Evolutionary conservation across 2,329 filamentous ascomycete genomes (phyloP).

Genomic region (Xylariaceae sp.): DNA sequence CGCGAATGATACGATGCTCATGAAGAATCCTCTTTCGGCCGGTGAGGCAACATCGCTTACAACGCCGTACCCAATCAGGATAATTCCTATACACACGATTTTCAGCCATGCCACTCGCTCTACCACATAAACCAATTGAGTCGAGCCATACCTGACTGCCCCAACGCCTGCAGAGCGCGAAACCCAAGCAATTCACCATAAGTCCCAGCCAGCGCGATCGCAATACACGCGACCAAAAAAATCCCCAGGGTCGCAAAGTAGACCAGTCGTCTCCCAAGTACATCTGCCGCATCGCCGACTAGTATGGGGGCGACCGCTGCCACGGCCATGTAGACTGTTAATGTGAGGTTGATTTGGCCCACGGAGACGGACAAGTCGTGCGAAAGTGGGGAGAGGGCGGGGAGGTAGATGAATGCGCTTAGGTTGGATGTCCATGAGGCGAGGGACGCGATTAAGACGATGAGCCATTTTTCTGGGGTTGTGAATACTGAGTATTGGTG

Average conservation of each 20-base stretch:
- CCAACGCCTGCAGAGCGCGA: constrained; percentile 7
- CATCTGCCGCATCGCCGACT: constrained; percentile 4
- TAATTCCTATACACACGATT: neutral
- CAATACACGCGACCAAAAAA: constrained; percentile 2
- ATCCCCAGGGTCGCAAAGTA: constrained; percentile 1
- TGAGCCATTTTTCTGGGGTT: neutral
- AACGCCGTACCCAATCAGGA: constrained; percentile 7
- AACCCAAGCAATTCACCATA: constrained; percentile 4
- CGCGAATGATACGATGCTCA: constrained; percentile 17
- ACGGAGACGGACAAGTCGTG: neutral
- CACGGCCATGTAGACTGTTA: constrained; percentile 7
- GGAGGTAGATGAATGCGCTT: neutral
- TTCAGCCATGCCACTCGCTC: too few relatives aligned
- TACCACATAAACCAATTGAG: too few relatives aligned
- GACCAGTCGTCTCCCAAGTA: constrained; percentile 1
- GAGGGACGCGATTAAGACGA: neutral
- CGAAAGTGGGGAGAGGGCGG: neutral
- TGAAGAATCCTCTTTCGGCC: constrained; percentile 7
- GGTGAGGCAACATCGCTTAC: constrained; percentile 7
- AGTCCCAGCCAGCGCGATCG: constrained; percentile 2
- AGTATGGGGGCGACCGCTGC: constrained; percentile 1
- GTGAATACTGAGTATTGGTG: neutral
- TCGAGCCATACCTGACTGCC: constrained; percentile 6
- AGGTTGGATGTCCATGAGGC: constrained; percentile 1
- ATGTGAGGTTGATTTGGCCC: constrained; percentile 2